phyloP scores from a whole-genome alignment of 176 grass and related monocot species.

The Oryza nivara region DNA sequence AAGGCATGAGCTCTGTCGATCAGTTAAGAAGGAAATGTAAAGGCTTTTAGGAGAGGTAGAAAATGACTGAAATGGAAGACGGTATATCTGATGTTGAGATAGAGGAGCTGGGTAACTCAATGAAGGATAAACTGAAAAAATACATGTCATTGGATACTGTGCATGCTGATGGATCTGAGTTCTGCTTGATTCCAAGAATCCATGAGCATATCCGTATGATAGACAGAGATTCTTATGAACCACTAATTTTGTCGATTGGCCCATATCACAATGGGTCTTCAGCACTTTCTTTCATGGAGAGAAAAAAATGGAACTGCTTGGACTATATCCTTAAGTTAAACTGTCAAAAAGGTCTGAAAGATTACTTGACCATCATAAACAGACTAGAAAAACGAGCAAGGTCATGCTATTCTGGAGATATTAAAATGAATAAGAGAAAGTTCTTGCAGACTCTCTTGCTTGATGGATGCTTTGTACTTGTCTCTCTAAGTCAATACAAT shows the following conservation, averaged over 20 bases:
- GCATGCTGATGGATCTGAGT: neutral
- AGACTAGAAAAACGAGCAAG: constrained; percentile 13
- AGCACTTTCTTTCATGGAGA: neutral
- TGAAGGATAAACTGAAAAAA: fast-evolving
- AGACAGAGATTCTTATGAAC: constrained; percentile 20
- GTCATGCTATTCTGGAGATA: constrained; percentile 26
- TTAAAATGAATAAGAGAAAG: constrained; percentile 7
- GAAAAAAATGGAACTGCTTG: constrained; percentile 5
- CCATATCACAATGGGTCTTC: constrained; percentile 20
- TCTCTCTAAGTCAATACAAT: neutral
- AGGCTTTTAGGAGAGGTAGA: neutral
- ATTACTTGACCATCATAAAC: neutral
- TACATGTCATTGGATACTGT: fast-evolving
- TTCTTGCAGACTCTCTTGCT: constrained; percentile 37
- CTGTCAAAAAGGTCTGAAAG: constrained; percentile 16
- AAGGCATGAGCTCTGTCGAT: too few species aligned
- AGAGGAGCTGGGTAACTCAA: neutral
- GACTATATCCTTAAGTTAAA: constrained; percentile 4
- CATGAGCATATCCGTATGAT: neutral
- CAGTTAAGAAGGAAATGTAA: neutral
- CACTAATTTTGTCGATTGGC: neutral
- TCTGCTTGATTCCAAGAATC: constrained; percentile 19
- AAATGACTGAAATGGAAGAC: neutral
- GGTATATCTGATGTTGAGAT: neutral
- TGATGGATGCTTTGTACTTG: constrained; percentile 31